These are phyloP conservation scores for Phoma sp. DNA, from an alignment of 2,329 filamentous ascomycete genomes.

Conservation along the genomic window DNA sequence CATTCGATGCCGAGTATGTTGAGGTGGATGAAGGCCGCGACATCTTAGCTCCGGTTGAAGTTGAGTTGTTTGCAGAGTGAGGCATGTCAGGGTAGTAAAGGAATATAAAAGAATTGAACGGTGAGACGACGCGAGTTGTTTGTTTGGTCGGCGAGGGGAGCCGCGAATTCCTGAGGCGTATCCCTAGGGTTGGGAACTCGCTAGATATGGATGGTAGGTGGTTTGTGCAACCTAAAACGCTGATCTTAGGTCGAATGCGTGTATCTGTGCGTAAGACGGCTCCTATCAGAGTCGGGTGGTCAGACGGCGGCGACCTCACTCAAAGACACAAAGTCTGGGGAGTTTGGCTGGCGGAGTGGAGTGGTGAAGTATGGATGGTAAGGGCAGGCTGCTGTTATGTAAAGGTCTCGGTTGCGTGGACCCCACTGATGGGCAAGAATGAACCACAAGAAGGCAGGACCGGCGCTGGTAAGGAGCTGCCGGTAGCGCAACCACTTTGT, in stretches of 20 bases:
- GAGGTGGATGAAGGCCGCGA: slow-evolving; percentile 48
- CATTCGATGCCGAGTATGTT: slow-evolving; percentile 39
- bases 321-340: slow-evolving; percentile 11
- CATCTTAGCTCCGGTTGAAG: slow-evolving; percentile 44
- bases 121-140: slow-evolving; percentile 17
- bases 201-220: slow-evolving; percentile 37
- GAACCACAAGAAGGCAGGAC: slow-evolving; percentile 10
- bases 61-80: slow-evolving; percentile 45
- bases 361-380: slow-evolving; percentile 14
- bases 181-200: slow-evolving; percentile 24
- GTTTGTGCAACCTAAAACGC: slow-evolving; percentile 31
- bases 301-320: slow-evolving; percentile 6
- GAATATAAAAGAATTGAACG: slow-evolving; percentile 19
- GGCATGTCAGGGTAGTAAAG: slow-evolving; percentile 37
- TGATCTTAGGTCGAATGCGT: slow-evolving; percentile 18
- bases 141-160: slow-evolving; percentile 34
- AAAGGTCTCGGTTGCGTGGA: slow-evolving; percentile 13
- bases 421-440: slow-evolving; percentile 10
- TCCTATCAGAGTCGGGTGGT: slow-evolving; percentile 12
- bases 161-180: slow-evolving; percentile 32
- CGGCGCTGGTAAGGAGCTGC: slow-evolving; percentile 1
- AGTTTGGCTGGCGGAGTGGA: slow-evolving; percentile 4
- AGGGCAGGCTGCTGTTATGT: slow-evolving; percentile 10
- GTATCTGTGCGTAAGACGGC: slow-evolving; percentile 23
- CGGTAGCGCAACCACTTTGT: slow-evolving; percentile 18